Evolutionary conservation across 495 filamentous ascomycete species (phyloP).

Genomic region (Ascodesmis nigricans): DNA sequence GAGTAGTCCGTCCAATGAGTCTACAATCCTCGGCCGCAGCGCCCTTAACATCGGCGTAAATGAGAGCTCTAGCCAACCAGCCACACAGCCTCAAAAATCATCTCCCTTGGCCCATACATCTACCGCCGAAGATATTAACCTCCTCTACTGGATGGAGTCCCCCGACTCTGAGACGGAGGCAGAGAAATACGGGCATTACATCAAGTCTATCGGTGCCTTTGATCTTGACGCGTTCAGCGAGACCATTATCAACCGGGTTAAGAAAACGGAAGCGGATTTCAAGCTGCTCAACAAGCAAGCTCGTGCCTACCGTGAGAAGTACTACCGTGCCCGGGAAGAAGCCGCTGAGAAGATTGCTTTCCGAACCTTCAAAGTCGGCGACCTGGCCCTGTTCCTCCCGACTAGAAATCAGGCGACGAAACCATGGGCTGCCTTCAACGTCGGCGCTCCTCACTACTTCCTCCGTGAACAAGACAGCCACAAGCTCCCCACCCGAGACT

Average conservation of each 20-base stretch:
- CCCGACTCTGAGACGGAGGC: slow-evolving; percentile 42
- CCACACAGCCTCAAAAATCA: slow-evolving; percentile 21
- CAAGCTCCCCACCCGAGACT: slow-evolving; percentile 61
- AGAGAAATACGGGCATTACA: slow-evolving; percentile 45
- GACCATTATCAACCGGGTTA: slow-evolving; percentile 59
- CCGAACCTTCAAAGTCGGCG: slow-evolving; percentile 85
- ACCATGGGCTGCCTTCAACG: slow-evolving; percentile 96
- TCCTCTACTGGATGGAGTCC: slow-evolving; percentile 59
- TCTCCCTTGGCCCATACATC: slow-evolving; percentile 13
- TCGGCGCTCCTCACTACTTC: slow-evolving; percentile 92
- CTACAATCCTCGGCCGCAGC: slow-evolving; percentile 32
- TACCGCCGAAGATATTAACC: slow-evolving; percentile 34
- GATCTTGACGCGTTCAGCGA: slow-evolving; percentile 67
- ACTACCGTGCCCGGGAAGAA: slow-evolving; percentile 63
- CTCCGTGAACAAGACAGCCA: slow-evolving; percentile 79
- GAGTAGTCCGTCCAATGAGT: slow-evolving; percentile 37
- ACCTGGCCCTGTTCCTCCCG: slow-evolving; percentile 84
- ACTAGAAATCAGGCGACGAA: slow-evolving; percentile 82
- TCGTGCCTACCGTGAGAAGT: slow-evolving; percentile 66
- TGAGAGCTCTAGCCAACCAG: slow-evolving; percentile 17
- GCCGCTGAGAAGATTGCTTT: slow-evolving; percentile 94
- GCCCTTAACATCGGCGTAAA: slow-evolving; percentile 6
- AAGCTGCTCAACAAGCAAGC: slow-evolving; percentile 81
- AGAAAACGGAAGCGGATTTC: slow-evolving; percentile 71
- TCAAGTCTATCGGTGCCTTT: slow-evolving; percentile 47